phyloP scores from a whole-genome alignment of 495 filamentous ascomycete species.

The Penicillium fimorum region DNA sequence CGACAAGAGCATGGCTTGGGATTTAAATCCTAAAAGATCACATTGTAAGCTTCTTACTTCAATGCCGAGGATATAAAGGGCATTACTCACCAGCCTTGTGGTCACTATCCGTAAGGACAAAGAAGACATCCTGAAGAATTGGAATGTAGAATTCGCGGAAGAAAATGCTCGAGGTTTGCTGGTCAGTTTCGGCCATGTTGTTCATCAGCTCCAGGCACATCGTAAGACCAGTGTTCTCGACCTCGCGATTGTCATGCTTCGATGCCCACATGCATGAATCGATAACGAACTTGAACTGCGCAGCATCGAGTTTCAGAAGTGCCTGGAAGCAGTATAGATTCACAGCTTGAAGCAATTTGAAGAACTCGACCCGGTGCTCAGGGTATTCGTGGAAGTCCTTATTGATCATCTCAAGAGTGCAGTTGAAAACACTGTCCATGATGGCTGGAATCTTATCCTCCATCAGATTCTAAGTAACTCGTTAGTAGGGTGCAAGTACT shows the following conservation, averaged over 20 bases:
- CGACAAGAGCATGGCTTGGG: constrained; percentile 87
- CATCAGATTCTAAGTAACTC: constrained; percentile 67
- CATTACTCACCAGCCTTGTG: constrained; percentile 78
- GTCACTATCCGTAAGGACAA: constrained; percentile 94
- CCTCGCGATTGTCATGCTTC: constrained; percentile 98
- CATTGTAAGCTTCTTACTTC: constrained; percentile 2
- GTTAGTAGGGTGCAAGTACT: neutral
- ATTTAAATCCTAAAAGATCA: constrained; percentile 72
- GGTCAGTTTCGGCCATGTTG: constrained; percentile 92
- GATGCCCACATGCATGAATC: constrained; percentile 99
- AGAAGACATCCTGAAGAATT: constrained; percentile 97
- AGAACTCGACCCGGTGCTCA: constrained; percentile 97
- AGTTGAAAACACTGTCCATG: constrained; percentile 99
- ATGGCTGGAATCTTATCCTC: constrained; percentile 95
- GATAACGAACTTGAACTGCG: constrained; percentile 98
- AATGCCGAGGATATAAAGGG: neutral
- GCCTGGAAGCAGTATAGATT: constrained; percentile 96
- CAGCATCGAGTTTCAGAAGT: constrained; percentile 85
- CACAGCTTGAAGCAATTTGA: constrained; percentile 91
- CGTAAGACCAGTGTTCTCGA: constrained; percentile 94
- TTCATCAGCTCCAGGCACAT: constrained; percentile 99
- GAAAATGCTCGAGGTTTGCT: constrained; percentile 82
- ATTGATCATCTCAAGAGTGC: constrained; percentile 99
- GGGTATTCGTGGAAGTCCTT: constrained; percentile 99
- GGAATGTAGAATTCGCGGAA: constrained; percentile 95